Evolutionary conservation across 148 eudicot genomes (phyloP), one percentile per base, ranked within the genome.

Genomic region (Tetragonia tetragonoides): DNA sequence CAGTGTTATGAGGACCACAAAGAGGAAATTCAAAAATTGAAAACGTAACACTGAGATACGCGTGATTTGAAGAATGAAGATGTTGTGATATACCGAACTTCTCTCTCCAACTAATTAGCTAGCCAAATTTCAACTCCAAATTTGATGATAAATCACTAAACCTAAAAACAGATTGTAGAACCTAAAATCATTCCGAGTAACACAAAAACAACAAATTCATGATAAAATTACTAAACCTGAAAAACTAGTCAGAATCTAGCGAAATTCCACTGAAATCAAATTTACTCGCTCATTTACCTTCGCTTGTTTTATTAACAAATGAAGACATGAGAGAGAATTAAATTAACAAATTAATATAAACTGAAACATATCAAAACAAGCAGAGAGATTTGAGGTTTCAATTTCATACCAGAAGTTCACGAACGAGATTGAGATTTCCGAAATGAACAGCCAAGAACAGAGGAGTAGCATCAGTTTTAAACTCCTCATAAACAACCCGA

Each of bases 391-490:
- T 11, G 66, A 73, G n/a, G n/a, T 40, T 16, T 18, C 0, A 49
- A 2, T 6, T 7, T 8, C 38, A 56, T 79, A 84, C 86, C 85
- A 85, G 84, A 75, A 83, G 75, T 65, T 82, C 83, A 73, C 90
- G 83, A 10, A 91, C 90, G 75, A 95, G 88, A 70, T 76, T 47
- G 75, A 82, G 49, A 61, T 86, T 84, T 15, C 97, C 97, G 62
- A 80, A 76, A 75, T 86, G 90, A 80, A 81, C 92, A 38, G 97
- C 94, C 23, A 93, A 82, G 73, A 95, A 95, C 84, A 95, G 77
- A 4, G 97, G 82, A 72, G 97, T 93, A 49, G 89, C 99, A 59
- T 95, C 99, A n/a, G 93, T 85, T 74, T 81, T 86, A 70, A 93
- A 85, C 83, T 91, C 93, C 62, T 88, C 89, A 24, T 83, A 88